These are phyloP conservation scores for Boletellus sp. DNA, from an alignment of 1,284 basidiomycete species.

Conservation along the genomic window DNA sequence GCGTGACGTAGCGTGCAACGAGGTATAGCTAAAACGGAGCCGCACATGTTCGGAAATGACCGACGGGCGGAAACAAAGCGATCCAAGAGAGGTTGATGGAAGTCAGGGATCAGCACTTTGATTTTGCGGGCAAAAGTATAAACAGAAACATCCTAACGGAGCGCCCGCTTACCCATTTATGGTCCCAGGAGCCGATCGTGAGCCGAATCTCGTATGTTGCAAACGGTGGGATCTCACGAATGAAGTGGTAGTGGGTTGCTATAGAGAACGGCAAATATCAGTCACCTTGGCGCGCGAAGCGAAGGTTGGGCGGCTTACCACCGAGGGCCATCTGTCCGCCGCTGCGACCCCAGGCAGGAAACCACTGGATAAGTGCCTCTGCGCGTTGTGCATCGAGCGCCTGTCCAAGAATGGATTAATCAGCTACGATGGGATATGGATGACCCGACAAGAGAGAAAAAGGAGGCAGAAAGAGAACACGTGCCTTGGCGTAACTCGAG, in stretches of 20 bases:
- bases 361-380: conserved; percentile 43
- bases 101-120: background rate
- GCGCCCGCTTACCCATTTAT: conserved; percentile 70
- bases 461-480: conserved; percentile 2
- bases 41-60: too few species aligned
- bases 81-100: background rate
- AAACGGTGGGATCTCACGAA: conserved; percentile 78
- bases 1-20: conserved; percentile 33
- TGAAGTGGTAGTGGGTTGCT: conserved; percentile 73
- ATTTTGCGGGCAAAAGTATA: too few species aligned
- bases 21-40: conserved; percentile 26
- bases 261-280: background rate
- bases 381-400: conserved; percentile 43
- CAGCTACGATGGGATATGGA: too few species aligned
- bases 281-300: background rate
- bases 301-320: conserved; percentile 36
- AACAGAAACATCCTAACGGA: too few species aligned
- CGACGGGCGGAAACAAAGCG: too few species aligned
- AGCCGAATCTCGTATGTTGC: conserved; percentile 67
- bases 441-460: background rate
- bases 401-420: conserved; percentile 20
- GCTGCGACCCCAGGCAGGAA: conserved; percentile 61
- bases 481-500: conserved; percentile 71
- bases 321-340: conserved; percentile 72
- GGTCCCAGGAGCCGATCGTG: conserved; percentile 71